Conservation (phyloP, 768 basidiomycete genomes). For the Flagelloscypha sp. region DNA sequence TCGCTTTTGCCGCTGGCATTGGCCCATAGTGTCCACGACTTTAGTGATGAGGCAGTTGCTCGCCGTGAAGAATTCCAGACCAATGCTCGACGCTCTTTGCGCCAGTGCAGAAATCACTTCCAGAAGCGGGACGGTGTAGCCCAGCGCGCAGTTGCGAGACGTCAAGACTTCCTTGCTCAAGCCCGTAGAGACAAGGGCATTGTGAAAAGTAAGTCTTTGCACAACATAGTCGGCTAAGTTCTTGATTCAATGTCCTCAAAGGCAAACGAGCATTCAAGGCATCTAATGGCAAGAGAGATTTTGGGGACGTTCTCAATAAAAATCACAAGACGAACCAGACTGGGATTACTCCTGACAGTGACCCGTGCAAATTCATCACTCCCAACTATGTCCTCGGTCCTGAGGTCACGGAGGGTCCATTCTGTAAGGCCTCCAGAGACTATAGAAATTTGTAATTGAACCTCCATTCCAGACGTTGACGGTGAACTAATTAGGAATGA, state of each 20-base stretch:
- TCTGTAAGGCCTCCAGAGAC: constrained; percentile 4
- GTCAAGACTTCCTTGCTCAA: neutral
- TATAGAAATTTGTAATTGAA: neutral
- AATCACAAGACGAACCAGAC: constrained; percentile 8
- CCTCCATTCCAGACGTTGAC: constrained; percentile 5
- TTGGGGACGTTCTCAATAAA: constrained; percentile 9
- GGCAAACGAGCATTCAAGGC: no score
- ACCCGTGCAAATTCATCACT: constrained; percentile 4
- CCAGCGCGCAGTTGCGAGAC: constrained; percentile 2
- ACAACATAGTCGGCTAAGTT: no score
- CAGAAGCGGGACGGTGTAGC: constrained; percentile 1
- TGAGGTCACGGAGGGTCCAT: constrained; percentile 9
- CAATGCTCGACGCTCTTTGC: constrained; percentile 6
- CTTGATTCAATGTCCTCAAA: no score
- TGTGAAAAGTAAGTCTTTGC: no score
- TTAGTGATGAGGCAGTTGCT: no score
- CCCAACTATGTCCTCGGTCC: constrained; percentile 7
- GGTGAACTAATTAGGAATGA: constrained; percentile 11
- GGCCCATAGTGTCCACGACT: no score
- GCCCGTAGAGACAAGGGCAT: no score
- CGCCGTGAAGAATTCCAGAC: no score
- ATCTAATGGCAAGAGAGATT: constrained; percentile 8
- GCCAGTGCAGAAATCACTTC: constrained; percentile 4
- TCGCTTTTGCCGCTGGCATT: no score
- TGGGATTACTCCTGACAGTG: constrained; percentile 6